These are phyloP conservation scores for Flaveria ramosissima DNA, from an alignment of 129 eudicot genomes.

Conservation along the genomic window DNA sequence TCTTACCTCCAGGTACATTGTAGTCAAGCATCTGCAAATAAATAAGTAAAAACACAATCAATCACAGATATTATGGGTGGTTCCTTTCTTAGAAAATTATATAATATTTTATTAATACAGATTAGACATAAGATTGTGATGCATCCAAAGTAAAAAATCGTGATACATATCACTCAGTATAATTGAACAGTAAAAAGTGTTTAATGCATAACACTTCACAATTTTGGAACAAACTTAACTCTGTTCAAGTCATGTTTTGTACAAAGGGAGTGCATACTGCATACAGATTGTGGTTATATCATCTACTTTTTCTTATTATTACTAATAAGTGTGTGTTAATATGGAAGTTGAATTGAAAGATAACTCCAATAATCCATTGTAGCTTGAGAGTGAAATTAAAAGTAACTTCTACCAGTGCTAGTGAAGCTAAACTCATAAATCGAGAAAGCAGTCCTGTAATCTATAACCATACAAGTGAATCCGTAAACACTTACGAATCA, in stretches of 20 bases:
- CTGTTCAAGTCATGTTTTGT: background rate
- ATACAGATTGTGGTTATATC: background rate
- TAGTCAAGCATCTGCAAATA: slow-evolving; percentile 85
- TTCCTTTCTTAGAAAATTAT: slow-evolving; percentile 2
- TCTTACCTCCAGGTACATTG: slow-evolving; percentile 86
- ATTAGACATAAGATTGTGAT: background rate
- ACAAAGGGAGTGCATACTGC: background rate
- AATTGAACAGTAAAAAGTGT: background rate
- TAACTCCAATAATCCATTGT: background rate
- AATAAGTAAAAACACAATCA: slow-evolving; percentile 28
- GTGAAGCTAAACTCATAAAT: background rate
- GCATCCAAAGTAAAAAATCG: background rate
- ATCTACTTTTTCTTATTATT: background rate
- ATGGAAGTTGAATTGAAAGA: background rate
- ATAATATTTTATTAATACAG: slow-evolving; percentile 4
- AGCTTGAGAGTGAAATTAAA: background rate
- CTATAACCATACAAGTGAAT: background rate
- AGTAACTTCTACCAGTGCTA: background rate
- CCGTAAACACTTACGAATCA: background rate
- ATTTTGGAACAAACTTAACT: background rate
- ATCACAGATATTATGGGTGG: slow-evolving; percentile 8
- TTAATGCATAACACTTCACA: background rate
- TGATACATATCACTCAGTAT: background rate
- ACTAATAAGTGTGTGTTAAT: background rate
- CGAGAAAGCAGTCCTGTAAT: background rate